Evolutionary conservation across 306 rosid species (phyloP).

Genomic region (Vigna angularis): DNA sequence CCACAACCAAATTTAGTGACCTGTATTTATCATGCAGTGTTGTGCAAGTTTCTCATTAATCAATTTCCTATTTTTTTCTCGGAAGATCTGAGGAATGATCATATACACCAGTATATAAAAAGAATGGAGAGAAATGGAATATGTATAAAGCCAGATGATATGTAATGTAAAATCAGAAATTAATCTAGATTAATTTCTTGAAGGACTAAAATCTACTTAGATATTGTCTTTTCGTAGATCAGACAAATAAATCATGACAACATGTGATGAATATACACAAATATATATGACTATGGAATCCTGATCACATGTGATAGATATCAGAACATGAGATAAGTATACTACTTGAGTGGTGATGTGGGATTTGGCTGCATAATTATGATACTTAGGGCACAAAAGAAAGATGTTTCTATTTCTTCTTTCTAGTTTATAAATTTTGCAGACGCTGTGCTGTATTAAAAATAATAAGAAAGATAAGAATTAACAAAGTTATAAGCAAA

Average conservation of each 20-base stretch:
- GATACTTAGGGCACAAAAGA: neutral
- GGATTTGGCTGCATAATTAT: neutral
- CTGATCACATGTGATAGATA: neutral
- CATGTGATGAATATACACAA: too few relatives aligned
- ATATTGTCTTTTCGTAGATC: too few relatives aligned
- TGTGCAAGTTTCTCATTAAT: neutral
- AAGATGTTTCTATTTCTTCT: neutral
- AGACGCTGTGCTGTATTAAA: neutral
- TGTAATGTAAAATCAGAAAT: neutral
- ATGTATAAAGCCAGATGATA: neutral
- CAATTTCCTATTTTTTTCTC: neutral
- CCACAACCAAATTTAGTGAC: conserved; percentile 85
- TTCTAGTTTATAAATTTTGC: neutral
- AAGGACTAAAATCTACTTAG: neutral
- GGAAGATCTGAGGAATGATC: neutral
- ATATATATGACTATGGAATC: neutral
- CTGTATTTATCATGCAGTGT: conserved; percentile 42
- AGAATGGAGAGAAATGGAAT: neutral
- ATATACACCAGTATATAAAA: neutral
- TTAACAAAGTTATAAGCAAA: neutral
- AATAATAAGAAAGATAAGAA: neutral
- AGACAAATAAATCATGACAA: neutral
- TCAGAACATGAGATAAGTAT: neutral
- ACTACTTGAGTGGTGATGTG: conserved; percentile 1
- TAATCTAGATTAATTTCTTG: neutral